Percentiles rank a stretch among this genome's conserved stretches.
Conservation (phyloP, 2,329 filamentous ascomycete species). For the Thielaviopsis populi region DNA sequence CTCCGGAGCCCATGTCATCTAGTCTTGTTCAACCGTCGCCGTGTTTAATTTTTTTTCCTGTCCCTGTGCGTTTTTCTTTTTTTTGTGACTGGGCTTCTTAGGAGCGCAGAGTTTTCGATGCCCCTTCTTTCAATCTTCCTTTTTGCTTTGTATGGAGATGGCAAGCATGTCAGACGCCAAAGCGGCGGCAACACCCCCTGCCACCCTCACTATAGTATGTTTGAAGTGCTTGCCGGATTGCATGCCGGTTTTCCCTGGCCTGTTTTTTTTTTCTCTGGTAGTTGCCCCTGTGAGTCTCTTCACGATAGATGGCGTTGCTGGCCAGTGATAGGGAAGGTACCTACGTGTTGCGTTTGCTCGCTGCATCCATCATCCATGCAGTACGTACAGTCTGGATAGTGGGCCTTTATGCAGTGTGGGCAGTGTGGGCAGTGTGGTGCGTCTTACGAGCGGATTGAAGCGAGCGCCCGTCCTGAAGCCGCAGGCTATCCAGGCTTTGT, state of each 20-base stretch:
- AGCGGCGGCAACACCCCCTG: not conserved
- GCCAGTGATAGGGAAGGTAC: too few species aligned
- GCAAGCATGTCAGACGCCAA: slow-evolving; percentile 5
- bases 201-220: not conserved
- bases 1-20: slow-evolving; percentile 1
- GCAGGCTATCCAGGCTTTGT: not conserved
- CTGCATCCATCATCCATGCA: too few species aligned
- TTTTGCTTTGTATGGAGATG: slow-evolving; percentile 5
- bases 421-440: too few species aligned
- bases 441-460: not conserved
- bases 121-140: slow-evolving; percentile 4
- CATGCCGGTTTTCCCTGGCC: not conserved
- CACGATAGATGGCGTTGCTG: not conserved
- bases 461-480: not conserved
- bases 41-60: not conserved
- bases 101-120: not conserved
- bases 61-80: not conserved
- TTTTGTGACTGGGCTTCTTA: not conserved
- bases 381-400: too few species aligned
- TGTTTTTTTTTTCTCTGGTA: not conserved
- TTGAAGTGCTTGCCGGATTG: not conserved
- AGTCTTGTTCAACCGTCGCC: not conserved
- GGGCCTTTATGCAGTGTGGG: not conserved
- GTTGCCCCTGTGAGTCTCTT: not conserved
- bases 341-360: too few species aligned